These are phyloP conservation scores for Davidsoniella eucalypti DNA, from an alignment of 2,329 filamentous ascomycete genomes.

Conservation along the genomic window DNA sequence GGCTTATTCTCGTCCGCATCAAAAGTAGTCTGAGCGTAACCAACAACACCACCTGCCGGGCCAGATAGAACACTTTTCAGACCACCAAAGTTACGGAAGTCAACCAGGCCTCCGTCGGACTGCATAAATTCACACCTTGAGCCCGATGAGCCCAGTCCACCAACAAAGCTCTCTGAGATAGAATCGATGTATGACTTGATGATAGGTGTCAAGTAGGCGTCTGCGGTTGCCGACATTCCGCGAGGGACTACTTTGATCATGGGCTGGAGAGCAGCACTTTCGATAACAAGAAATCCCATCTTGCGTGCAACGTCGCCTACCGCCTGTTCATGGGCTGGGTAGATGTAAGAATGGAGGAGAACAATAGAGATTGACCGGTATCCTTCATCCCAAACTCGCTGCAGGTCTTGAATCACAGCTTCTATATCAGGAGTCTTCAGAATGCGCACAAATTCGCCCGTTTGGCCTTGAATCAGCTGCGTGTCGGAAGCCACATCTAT, in stretches of 20 bases:
- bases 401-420: constrained; percentile 38
- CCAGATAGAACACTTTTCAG: constrained; percentile 75
- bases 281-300: constrained; percentile 37
- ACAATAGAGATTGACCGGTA: constrained; percentile 77
- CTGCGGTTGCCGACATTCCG: constrained; percentile 27
- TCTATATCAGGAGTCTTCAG: constrained; percentile 40
- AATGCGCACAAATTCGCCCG: constrained; percentile 52
- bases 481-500: constrained; percentile 49
- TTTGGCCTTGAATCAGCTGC: constrained; percentile 51
- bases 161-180: constrained; percentile 42
- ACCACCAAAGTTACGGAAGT: constrained; percentile 69
- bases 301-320: constrained; percentile 62
- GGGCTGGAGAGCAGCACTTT: constrained; percentile 22
- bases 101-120: constrained; percentile 58
- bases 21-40: constrained; percentile 82
- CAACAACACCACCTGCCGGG: constrained; percentile 83
- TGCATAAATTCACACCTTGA: constrained; percentile 93
- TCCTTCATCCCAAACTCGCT: constrained; percentile 43
- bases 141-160: constrained; percentile 65
- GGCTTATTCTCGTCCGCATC: constrained; percentile 67
- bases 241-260: constrained; percentile 30
- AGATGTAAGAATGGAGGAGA: constrained; percentile 85
- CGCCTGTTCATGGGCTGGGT: constrained; percentile 66
- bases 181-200: constrained; percentile 26
- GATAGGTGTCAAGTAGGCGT: constrained; percentile 28